Percentiles rank a stretch among this genome's conserved stretches.
phyloP scores from a whole-genome alignment of 164 flowering plant species.

The Protea cynaroides region DNA sequence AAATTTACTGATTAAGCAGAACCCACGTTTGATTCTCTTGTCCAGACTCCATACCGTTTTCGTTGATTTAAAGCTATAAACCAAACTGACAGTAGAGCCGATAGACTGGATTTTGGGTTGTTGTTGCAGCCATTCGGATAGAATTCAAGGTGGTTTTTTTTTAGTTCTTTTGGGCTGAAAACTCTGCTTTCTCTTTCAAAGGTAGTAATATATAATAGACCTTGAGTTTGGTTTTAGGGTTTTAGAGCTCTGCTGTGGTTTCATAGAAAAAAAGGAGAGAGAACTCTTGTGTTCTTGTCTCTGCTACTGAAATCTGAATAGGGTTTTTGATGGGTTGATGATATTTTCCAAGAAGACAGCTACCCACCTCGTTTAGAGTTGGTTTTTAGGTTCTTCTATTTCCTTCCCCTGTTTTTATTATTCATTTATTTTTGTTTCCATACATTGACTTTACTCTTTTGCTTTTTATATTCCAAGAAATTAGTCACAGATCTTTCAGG shows the following conservation, averaged over 20 bases:
- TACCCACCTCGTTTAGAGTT: background rate
- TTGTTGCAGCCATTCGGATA: constrained; percentile 1
- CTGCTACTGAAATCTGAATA: background rate
- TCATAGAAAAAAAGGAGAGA: background rate
- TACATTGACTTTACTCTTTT: constrained; percentile 3
- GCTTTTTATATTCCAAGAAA: constrained; percentile 1
- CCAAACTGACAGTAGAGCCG: constrained; percentile 1
- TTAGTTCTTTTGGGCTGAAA: background rate
- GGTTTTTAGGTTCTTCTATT: constrained; percentile 10
- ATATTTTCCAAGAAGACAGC: background rate
- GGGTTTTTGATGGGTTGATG: background rate
- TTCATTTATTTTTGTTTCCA: background rate
- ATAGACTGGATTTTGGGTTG: background rate
- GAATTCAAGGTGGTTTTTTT: background rate
- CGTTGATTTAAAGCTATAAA: constrained; percentile 3
- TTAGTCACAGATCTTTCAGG: constrained; percentile 13
- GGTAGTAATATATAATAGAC: constrained; percentile 3
- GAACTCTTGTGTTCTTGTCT: background rate
- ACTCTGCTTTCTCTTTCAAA: background rate
- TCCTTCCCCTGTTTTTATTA: constrained; percentile 6
- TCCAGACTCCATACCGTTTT: constrained; percentile 13
- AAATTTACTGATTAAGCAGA: background rate
- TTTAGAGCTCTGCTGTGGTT: background rate
- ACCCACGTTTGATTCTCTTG: constrained; percentile 15
- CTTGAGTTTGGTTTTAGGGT: constrained; percentile 8